phyloP scores from a whole-genome alignment of 768 basidiomycete species.

The Russula compacta region DNA sequence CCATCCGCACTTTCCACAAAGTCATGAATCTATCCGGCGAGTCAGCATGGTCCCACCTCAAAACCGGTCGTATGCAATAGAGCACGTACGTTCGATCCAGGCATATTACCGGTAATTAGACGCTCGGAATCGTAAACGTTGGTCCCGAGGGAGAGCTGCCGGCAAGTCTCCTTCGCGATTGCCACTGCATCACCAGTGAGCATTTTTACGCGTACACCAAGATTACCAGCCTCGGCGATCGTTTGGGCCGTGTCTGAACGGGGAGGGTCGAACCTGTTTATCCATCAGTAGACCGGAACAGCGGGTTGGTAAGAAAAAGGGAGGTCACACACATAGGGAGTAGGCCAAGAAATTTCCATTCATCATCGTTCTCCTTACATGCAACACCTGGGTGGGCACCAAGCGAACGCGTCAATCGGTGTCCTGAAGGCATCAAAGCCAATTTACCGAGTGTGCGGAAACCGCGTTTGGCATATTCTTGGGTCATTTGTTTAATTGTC shows the following conservation, averaged over 20 bases:
- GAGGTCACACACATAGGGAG: conserved; percentile 18
- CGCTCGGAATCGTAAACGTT: conserved; percentile 39
- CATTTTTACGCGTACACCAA: conserved; percentile 43
- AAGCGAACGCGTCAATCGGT: not conserved
- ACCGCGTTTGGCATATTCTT: conserved; percentile 35
- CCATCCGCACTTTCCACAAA: conserved; percentile 43
- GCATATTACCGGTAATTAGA: conserved; percentile 35
- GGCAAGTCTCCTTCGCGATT: conserved; percentile 40
- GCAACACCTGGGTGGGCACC: conserved; percentile 28
- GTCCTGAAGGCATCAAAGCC: not conserved
- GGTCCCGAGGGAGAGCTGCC: conserved; percentile 36
- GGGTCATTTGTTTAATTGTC: conserved; percentile 29
- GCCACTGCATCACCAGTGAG: conserved; percentile 43
- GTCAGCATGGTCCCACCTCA: not conserved
- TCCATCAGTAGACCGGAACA: conserved; percentile 1
- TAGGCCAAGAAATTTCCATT: conserved; percentile 39
- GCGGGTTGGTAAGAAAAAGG: not conserved
- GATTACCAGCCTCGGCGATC: conserved; percentile 34
- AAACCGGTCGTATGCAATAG: not conserved
- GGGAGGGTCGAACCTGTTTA: conserved; percentile 39
- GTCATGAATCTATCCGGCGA: conserved; percentile 27
- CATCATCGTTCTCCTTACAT: conserved; percentile 33
- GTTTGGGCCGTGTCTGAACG: conserved; percentile 37
- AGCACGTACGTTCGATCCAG: conserved; percentile 30
- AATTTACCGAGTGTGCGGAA: conserved; percentile 33